Base-by-base conservation (phyloP, 225 moss, liverwort and hornwort genomes). In the Pseudisothecium myosuroides region DNA sequence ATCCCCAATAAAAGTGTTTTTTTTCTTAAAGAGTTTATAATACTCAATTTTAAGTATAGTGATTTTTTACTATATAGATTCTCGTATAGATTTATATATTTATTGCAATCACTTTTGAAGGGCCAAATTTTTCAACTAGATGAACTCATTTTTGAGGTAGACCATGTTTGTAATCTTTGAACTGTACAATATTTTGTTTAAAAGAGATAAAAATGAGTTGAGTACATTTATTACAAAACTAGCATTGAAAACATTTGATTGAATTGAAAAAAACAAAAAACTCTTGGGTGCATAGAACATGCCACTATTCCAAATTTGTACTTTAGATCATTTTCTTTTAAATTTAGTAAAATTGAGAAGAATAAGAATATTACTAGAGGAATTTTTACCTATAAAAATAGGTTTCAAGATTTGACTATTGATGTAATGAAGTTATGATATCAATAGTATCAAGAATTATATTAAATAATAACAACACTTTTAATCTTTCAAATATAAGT, bases 311-410 rank as follows among this genome's bases (percentile, higher is more conserved):
- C 11, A 32, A 49, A 8, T 32, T 49, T 76, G 12, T 2, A 47
- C 0, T 18, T 0, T 5, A 27, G 5, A 5, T 41, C 27, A 3
- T 27, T 17, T n/a, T n/a, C n/a, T n/a, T 50, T 50, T 50, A 2
- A 31, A 73, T 28, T 29, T 47, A 1, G 10, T 49, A 31, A 49
- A 49, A 32, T 75, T 19, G 4, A 49, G 2, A 49, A 5, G 12
- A 21, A 34, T 50, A 5, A 50, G 4, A 50, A 21, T 32, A 12
- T 49, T 75, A 32, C 4, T 0, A 11, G 6, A 49, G 0, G 4
- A 32, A 19, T 4, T 32, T 49, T 20, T 75, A 19, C 32, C 49
- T 32, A 49, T 2, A 1, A 21, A 34, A 29, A 21, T 32, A 34
- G 7, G 2, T 32, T 50, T 31, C 2, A 50, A 50, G 21, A 50